Evolutionary conservation across 2,329 filamentous ascomycete species (phyloP).

Genomic region (Diaporthe australafricana): DNA sequence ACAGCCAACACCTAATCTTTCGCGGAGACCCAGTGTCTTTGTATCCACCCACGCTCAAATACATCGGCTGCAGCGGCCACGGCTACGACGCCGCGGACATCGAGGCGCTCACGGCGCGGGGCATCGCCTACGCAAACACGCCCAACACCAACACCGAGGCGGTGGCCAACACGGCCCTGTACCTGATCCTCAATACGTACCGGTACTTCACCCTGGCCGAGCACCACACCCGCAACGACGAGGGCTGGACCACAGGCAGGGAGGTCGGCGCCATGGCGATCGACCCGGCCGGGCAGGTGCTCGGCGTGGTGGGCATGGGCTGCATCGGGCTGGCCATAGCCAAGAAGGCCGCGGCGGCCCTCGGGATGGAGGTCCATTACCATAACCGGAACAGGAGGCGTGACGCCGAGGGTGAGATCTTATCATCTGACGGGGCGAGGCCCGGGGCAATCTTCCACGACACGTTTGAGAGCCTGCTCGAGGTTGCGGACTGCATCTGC

Average conservation of each 20-base stretch:
- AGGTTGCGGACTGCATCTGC: slow-evolving; percentile 44
- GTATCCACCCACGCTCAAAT: slow-evolving; percentile 39
- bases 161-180: slow-evolving; percentile 44
- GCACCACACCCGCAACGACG: slow-evolving; percentile 39
- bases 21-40: slow-evolving; percentile 39
- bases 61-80: slow-evolving; percentile 44
- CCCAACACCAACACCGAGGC: slow-evolving; percentile 45
- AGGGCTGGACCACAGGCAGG: slow-evolving; percentile 35
- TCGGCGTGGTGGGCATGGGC: slow-evolving; percentile 50
- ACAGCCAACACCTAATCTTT: slow-evolving; percentile 44
- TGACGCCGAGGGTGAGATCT: not conserved
- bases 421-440: slow-evolving; percentile 15
- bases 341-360: slow-evolving; percentile 42
- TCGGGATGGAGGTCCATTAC: slow-evolving; percentile 49
- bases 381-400: slow-evolving; percentile 40
- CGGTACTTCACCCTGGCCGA: slow-evolving; percentile 43
- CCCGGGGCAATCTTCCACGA: slow-evolving; percentile 34
- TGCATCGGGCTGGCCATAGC: slow-evolving; percentile 48
- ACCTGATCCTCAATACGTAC: slow-evolving; percentile 42
- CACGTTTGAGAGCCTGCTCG: slow-evolving; percentile 45
- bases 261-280: slow-evolving; percentile 40
- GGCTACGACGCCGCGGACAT: slow-evolving; percentile 46
- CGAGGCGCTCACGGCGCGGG: slow-evolving; percentile 39
- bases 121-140: slow-evolving; percentile 47
- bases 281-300: slow-evolving; percentile 43